Percentiles rank a stretch among this genome's conserved stretches.
These are phyloP conservation scores for Toxoplasma gondii DNA, from an alignment of 169 alveolate species.

Conservation along the genomic window DNA sequence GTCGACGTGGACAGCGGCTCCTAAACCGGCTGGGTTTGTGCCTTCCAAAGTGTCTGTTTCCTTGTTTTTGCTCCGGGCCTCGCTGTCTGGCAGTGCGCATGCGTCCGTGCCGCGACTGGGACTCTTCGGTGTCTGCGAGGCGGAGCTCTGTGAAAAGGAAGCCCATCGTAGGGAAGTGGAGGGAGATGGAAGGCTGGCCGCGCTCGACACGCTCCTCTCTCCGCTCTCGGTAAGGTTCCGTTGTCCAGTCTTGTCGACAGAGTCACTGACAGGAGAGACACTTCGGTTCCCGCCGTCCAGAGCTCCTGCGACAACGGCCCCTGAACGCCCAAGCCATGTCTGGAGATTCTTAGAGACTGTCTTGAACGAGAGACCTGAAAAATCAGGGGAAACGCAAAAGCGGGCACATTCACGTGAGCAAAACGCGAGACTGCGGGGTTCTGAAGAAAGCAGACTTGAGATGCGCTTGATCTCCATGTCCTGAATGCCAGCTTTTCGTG, in stretches of 20 bases:
- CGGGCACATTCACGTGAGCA: background rate
- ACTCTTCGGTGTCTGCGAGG: background rate
- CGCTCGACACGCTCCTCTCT: too few species aligned
- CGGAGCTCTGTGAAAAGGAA: background rate
- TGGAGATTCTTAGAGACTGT: slow-evolving; percentile 7
- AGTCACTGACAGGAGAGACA: too few species aligned
- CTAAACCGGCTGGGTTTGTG: too few species aligned
- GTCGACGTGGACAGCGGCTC: slow-evolving; percentile 22
- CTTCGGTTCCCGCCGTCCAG: too few species aligned
- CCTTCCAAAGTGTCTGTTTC: too few species aligned
- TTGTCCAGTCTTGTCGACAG: too few species aligned
- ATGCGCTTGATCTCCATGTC: too few species aligned
- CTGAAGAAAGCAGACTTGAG: background rate
- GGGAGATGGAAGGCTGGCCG: too few species aligned
- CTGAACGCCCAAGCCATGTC: slow-evolving; percentile 9
- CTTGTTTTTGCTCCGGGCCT: background rate
- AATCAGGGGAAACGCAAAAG: background rate
- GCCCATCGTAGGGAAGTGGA: too few species aligned
- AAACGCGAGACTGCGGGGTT: background rate
- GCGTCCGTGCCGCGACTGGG: background rate
- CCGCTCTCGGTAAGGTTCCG: too few species aligned
- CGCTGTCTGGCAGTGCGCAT: background rate
- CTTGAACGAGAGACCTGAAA: slow-evolving; percentile 15
- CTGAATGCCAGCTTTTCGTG: too few species aligned
- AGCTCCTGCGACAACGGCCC: background rate